Evolutionary conservation across 768 basidiomycete genomes (phyloP).

Genomic region (Lactarius pseudohatsudake): DNA sequence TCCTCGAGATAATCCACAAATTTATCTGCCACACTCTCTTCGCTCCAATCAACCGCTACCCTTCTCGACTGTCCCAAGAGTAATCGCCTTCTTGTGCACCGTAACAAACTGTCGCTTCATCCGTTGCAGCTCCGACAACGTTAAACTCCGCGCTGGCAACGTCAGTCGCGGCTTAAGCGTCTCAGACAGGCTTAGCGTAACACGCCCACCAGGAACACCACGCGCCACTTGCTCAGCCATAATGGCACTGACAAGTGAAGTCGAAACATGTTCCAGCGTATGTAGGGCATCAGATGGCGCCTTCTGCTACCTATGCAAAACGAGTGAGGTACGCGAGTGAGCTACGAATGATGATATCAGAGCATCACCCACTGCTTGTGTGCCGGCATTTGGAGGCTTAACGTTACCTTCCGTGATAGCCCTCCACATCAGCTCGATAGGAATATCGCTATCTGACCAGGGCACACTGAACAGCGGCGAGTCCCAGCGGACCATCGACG

Average conservation of each 20-base stretch:
- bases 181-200: constrained; percentile 47
- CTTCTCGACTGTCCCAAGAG: constrained; percentile 75
- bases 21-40: constrained; percentile 64
- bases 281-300: constrained; percentile 89
- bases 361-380: constrained; percentile 55
- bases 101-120: constrained; percentile 89
- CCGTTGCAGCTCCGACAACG: constrained; percentile 85
- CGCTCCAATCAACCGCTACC: constrained; percentile 76
- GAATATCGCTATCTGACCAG: constrained; percentile 68
- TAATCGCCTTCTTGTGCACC: constrained; percentile 86
- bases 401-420: constrained; percentile 75
- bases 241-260: constrained; percentile 67
- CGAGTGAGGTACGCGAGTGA: constrained; percentile 1
- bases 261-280: constrained; percentile 76
- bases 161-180: constrained; percentile 47
- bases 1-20: constrained; percentile 75
- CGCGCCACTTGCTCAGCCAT: constrained; percentile 60
- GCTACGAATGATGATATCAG: constrained; percentile 5
- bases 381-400: constrained; percentile 87
- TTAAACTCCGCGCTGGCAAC: constrained; percentile 70
- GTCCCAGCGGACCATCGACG: constrained; percentile 99
- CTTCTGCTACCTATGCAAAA: constrained; percentile 59
- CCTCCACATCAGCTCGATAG: constrained; percentile 73
- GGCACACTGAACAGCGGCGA: constrained; percentile 87
- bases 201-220: constrained; percentile 51